Base-by-base conservation (phyloP, 2,329 filamentous ascomycete species). In the Drechslerella coelobrocha region DNA sequence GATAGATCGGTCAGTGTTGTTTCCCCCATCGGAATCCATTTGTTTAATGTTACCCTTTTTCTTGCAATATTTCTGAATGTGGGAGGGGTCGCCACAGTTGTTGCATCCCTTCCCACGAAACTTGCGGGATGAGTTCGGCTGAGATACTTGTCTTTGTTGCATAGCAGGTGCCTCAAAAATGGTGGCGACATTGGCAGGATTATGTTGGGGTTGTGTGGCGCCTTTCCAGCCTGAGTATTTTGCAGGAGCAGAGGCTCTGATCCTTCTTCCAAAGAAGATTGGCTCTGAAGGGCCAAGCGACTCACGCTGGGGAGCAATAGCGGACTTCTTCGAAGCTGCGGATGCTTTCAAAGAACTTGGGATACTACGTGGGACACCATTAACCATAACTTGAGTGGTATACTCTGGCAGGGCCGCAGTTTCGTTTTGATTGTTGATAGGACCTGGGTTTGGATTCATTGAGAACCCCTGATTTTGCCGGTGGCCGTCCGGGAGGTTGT, bases 361-460 rank as follows among this genome's bases (percentile, higher is more conserved):
- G 41, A 71, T 63, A 10, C n/a, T 57, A 17, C 59, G 59, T 37
- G 66, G 47, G 2, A 71, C 66, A 5, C 66, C 66, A 23, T 71
- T 71, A 5, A 71, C 39, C 21, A 54, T 48, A 12, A 71, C 19
- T 1, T 57, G 54, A 2, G 50, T 60, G 6, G 50, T 63, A 17
- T 19, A 8, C 7, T 54, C 14, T 21, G 53, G 45, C n/a, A n/a
- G n/a, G n/a, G n/a, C n/a, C n/a, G n/a, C n/a, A 10, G 21, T 12
- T 26, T 12, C 17, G 24, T 24, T 8, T 14, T 48, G 39, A 14
- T 7, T 12, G 8, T 19, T 26, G 37, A 5, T 7, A 19, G 41
- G 7, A 10, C 27, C 26, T 7, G 48, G 14, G 21, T 7, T 5
- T 2, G 27, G 2, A 21, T 14, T 27, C 23, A 34, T 39, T 24